Percentiles rank a stretch among this genome's conserved stretches.
Evolutionary conservation across 140 eudicot genomes (phyloP).

Genomic region (Ambrosia hybrid): DNA sequence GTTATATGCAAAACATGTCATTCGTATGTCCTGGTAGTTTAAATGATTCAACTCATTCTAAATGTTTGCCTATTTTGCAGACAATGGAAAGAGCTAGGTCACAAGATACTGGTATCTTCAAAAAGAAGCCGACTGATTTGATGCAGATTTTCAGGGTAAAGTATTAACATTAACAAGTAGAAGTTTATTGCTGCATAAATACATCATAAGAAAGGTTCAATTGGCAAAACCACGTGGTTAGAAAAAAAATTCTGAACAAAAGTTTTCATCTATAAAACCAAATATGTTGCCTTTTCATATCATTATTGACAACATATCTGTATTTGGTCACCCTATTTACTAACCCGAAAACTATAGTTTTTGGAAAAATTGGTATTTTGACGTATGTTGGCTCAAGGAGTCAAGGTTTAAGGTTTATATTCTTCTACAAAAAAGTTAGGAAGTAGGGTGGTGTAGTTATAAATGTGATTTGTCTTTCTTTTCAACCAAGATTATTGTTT

Average conservation of each 20-base stretch:
- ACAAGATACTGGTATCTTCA: conserved; percentile 81
- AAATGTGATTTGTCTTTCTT: neutral
- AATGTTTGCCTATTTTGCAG: conserved; percentile 38
- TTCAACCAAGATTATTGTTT: neutral
- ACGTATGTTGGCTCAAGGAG: no score
- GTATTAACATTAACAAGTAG: conserved; percentile 8
- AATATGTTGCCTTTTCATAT: no score
- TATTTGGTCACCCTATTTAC: no score
- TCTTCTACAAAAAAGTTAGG: no score
- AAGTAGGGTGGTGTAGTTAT: neutral
- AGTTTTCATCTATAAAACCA: no score
- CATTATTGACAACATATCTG: no score
- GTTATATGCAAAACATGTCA: conserved; percentile 1
- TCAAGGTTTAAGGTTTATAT: neutral
- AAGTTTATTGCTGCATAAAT: neutral
- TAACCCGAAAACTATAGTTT: no score
- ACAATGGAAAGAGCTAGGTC: conserved; percentile 88
- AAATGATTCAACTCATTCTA: conserved; percentile 4
- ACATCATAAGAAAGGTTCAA: no score
- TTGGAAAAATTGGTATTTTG: no score
- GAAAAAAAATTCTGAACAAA: no score
- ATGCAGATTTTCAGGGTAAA: conserved; percentile 94
- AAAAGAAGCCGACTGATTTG: conserved; percentile 75
- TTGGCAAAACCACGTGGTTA: no score
- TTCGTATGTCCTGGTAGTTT: conserved; percentile 15